Evolutionary conservation across 495 filamentous ascomycete species (phyloP).

Genomic region (Aspergillus leporis): DNA sequence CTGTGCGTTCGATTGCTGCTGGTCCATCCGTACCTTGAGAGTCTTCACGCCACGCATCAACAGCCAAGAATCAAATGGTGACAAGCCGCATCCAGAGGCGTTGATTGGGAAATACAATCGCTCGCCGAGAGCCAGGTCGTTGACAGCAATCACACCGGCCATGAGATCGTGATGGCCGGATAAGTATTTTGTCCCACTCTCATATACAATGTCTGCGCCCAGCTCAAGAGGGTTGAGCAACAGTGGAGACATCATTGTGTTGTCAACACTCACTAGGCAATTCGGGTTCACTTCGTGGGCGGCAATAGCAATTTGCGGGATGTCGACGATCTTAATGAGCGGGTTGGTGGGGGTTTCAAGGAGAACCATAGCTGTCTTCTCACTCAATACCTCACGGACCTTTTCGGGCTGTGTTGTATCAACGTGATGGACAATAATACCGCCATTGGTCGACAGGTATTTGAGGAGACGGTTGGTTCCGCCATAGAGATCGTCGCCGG

Average conservation of each 20-base stretch:
- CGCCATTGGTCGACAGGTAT: conserved; percentile 81
- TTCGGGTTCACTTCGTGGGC: conserved; percentile 78
- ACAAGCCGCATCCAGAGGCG: conserved; percentile 86
- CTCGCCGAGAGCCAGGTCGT: conserved; percentile 76
- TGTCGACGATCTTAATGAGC: conserved; percentile 95
- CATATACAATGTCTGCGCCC: conserved; percentile 94
- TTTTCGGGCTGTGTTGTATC: conserved; percentile 78
- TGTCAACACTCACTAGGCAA: conserved; percentile 89
- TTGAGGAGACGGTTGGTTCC: conserved; percentile 93
- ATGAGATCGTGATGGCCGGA: conserved; percentile 98
- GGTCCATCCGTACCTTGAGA: conserved; percentile 95
- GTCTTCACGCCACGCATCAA: conserved; percentile 95
- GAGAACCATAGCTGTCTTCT: conserved; percentile 92
- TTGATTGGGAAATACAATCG: conserved; percentile 97
- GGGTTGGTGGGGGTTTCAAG: conserved; percentile 97
- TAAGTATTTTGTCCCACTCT: conserved; percentile 96
- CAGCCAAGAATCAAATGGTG: conserved; percentile 94
- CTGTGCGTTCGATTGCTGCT: conserved; percentile 91
- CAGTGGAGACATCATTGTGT: conserved; percentile 97
- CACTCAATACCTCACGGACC: conserved; percentile 65
- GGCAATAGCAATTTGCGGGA: conserved; percentile 69
- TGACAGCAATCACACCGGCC: conserved; percentile 93
- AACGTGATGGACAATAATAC: conserved; percentile 92
- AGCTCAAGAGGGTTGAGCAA: conserved; percentile 90
- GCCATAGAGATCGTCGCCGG: conserved; percentile 95